phyloP scores from a whole-genome alignment of 2,329 filamentous ascomycete genomes.

The Dothistroma septosporum region DNA sequence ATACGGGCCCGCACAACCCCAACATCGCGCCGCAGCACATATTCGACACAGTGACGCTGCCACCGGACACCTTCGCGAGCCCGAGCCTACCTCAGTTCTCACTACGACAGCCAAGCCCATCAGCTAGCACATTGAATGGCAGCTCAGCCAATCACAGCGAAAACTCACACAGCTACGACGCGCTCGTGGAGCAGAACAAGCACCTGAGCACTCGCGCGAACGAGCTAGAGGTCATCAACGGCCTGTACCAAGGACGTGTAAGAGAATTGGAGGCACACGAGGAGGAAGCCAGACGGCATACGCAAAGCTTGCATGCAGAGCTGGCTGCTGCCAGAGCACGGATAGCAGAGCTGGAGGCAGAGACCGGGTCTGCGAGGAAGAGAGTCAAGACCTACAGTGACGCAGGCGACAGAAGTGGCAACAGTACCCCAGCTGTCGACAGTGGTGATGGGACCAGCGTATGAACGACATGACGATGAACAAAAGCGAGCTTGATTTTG shows the following conservation, averaged over 20 bases:
- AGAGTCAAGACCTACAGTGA: constrained; percentile 8
- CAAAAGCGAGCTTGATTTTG: constrained; percentile 9
- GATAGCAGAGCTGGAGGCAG: constrained; percentile 20
- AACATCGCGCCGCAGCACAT: constrained; percentile 71
- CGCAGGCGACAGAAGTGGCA: constrained; percentile 11
- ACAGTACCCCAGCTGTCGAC: constrained; percentile 6
- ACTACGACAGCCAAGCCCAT: constrained; percentile 54
- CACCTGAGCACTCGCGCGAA: constrained; percentile 91
- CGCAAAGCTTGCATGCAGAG: constrained; percentile 56
- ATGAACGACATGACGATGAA: constrained; percentile 13
- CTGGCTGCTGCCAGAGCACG: constrained; percentile 48
- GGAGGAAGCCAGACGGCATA: constrained; percentile 59
- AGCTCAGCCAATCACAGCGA: constrained; percentile 57
- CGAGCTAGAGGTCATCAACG: constrained; percentile 89
- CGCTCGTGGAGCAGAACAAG: constrained; percentile 73
- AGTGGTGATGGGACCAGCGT: constrained; percentile 8
- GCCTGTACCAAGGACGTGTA: constrained; percentile 63
- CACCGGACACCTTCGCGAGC: constrained; percentile 64
- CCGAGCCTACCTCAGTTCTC: constrained; percentile 44
- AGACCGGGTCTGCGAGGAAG: constrained; percentile 22
- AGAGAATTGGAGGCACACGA: constrained; percentile 73
- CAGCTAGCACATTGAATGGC: constrained; percentile 53
- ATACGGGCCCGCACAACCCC: constrained; percentile 56
- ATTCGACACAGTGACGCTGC: constrained; percentile 67
- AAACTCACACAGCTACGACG: constrained; percentile 71